These are phyloP conservation scores for Betula pendula DNA, from an alignment of 306 rosid genomes.

Conservation along the genomic window DNA sequence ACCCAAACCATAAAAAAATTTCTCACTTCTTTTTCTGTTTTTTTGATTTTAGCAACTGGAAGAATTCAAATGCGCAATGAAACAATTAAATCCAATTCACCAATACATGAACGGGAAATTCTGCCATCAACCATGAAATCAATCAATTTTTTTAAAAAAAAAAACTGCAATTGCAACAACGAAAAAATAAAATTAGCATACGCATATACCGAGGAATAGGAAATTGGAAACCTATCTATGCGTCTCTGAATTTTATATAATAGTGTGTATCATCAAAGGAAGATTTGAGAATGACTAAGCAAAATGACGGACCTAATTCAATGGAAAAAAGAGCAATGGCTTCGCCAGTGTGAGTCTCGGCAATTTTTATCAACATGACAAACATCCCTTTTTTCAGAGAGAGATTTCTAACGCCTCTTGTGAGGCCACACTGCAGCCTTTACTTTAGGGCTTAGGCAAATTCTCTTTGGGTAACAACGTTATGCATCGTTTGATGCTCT, in stretches of 20 bases:
- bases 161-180: conserved; percentile 12
- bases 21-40: not conserved
- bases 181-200: not conserved
- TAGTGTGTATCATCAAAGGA: not conserved
- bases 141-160: not conserved
- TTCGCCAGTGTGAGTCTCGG: conserved; percentile 49
- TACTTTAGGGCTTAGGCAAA: too few species aligned
- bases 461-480: too few species aligned
- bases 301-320: conserved; percentile 62
- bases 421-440: too few species aligned
- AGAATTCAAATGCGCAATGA: not conserved
- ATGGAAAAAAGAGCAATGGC: conserved; percentile 41
- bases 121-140: not conserved
- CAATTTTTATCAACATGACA: conserved; percentile 41
- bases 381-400: conserved; percentile 29
- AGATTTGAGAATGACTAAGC: not conserved
- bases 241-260: not conserved
- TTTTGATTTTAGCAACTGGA: too few species aligned
- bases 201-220: conserved; percentile 1
- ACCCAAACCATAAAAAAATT: not conserved
- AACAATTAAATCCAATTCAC: not conserved
- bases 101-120: not conserved
- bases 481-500: too few species aligned
- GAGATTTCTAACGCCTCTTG: not conserved
- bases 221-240: not conserved